Base-by-base conservation (phyloP, 345 rosid genomes). In the Aquilaria malaccensis region DNA sequence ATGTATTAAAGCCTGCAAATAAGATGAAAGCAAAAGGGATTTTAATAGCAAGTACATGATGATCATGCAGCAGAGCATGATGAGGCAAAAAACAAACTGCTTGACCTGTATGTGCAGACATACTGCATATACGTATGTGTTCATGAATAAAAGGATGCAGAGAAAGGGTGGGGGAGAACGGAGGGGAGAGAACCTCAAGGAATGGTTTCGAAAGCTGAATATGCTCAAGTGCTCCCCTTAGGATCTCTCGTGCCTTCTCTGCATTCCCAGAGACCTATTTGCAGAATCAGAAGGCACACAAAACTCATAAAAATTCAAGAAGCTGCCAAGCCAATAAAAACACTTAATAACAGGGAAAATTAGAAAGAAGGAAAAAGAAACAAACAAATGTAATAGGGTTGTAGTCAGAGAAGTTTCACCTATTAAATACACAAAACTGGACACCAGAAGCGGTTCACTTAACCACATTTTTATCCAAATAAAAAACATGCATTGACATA, bases 121-220 rank as follows among this genome's bases (percentile, higher is more conserved):
- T 9, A 37, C 43, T 13, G 54, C 7, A 29, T 1, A 11, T 7
- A 11, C 3, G 37, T 11, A 11, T 11, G n/a, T 22, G 12, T 0
- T 30, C 9, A 55, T 13, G 45, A 10, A 13, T 33, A 1, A 22
- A 48, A 45, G 13, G 33, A 55, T n/a, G 15, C 43, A 2, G 55
- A 52, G 45, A 14, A 48, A 3, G 52, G n/a, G 15, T 2, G 46
- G 22, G 22, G 22, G 47, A 30, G 31, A 13, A 3, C 14, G 45
- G 56, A 4, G 52, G 55, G 53, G 50, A 57, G 15, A 61, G 51
- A 73, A 83, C 89, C 87, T 95, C 98, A 48, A 91, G 72, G 71
- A 91, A 67, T 32, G 83, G 89, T 67, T 91, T 91, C 29, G 95
- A 85, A 31, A 83, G 79, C 66, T 84, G 99, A 22, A 87, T 78